Percentiles rank a stretch among this genome's conserved stretches.
Evolutionary conservation across 805 yeast genomes (phyloP).

Genomic region (Suhomyces sp.): DNA sequence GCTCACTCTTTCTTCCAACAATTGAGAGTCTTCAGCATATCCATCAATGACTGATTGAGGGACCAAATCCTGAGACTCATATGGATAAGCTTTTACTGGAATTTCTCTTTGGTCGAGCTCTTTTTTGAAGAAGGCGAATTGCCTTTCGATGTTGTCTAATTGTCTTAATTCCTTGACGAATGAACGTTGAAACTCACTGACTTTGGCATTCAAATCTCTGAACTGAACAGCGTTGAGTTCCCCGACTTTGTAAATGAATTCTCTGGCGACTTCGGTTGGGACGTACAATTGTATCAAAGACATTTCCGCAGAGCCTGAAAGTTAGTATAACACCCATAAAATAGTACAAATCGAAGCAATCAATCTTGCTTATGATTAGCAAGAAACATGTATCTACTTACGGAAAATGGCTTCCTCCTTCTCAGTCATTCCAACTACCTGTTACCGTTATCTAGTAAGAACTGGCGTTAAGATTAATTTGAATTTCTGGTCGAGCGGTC

Average conservation of each 20-base stretch:
- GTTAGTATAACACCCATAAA: constrained; percentile 7
- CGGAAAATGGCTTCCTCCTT: constrained; percentile 49
- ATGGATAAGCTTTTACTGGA: constrained; percentile 33
- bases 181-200: constrained; percentile 82
- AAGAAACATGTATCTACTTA: constrained; percentile 20
- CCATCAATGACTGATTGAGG: constrained; percentile 69
- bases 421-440: constrained; percentile 16
- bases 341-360: not conserved
- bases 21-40: constrained; percentile 55
- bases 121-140: constrained; percentile 45
- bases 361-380: not conserved
- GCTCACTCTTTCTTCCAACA: constrained; percentile 69
- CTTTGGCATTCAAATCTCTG: constrained; percentile 74
- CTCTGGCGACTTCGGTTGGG: constrained; percentile 86
- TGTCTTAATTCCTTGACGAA: constrained; percentile 85
- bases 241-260: constrained; percentile 82
- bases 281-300: constrained; percentile 86
- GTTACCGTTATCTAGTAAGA: not conserved
- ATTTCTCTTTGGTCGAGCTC: constrained; percentile 52
- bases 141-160: constrained; percentile 86
- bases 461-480: not conserved
- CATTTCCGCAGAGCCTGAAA: constrained; percentile 90
- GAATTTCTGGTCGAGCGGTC: not conserved
- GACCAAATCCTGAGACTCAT: constrained; percentile 23
- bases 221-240: constrained; percentile 84